Conservation (phyloP, 768 basidiomycete species). For the Hemileccinum rubropunctum region DNA sequence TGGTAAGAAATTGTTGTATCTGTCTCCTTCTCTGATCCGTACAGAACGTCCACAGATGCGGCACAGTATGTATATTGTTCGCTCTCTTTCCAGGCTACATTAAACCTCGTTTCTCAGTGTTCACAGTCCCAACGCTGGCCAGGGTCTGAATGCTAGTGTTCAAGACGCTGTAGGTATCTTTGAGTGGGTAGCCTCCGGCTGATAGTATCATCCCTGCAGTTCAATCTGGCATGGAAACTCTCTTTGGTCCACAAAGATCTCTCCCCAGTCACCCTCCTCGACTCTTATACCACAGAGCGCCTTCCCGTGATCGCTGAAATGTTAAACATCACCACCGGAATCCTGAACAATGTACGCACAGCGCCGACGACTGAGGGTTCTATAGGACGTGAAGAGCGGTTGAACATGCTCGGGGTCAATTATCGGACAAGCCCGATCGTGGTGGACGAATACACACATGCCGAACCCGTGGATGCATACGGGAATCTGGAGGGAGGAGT, state of each 20-base stretch:
- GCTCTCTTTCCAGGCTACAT: neutral
- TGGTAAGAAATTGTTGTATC: conserved; percentile 24
- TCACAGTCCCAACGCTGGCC: conserved; percentile 24
- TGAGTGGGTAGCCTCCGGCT: neutral
- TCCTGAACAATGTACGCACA: conserved; percentile 4
- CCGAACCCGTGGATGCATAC: conserved; percentile 7
- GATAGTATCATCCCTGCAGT: conserved; percentile 17
- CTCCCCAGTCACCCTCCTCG: conserved; percentile 35
- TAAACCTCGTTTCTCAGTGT: conserved; percentile 10
- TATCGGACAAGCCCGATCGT: conserved; percentile 51
- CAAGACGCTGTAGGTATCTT: conserved; percentile 36
- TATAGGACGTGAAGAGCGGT: conserved; percentile 3
- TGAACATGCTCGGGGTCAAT: conserved; percentile 50
- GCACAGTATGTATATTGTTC: conserved; percentile 38
- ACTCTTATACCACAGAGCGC: conserved; percentile 43
- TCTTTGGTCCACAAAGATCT: conserved; percentile 39
- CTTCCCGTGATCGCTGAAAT: conserved; percentile 45
- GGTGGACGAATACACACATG: conserved; percentile 30
- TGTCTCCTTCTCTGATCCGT: neutral
- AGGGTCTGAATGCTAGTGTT: conserved; percentile 38
- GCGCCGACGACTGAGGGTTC: neutral
- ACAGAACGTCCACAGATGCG: conserved; percentile 36
- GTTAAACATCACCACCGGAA: conserved; percentile 38
- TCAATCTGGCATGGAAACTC: conserved; percentile 47
- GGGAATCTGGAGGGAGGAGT: neutral